Base-by-base conservation (phyloP, 768 basidiomycete genomes). In the Termitomyces titanicus region DNA sequence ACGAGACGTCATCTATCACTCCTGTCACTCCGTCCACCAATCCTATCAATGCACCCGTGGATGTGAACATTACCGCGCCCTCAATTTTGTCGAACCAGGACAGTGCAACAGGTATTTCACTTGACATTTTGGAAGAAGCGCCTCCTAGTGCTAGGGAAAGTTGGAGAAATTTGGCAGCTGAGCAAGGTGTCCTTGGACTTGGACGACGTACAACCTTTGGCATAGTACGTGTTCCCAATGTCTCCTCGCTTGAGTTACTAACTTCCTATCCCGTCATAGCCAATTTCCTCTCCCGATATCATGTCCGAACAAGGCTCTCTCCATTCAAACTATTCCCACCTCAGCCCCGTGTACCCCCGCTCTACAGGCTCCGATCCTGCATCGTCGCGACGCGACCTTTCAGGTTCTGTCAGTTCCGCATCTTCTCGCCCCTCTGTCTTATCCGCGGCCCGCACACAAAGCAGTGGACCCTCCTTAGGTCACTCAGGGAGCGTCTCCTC, bases 61-160 rank as follows among this genome's bases (percentile, higher is more conserved):
- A 50, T 50, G 45, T 53, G 20, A 53, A 39, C 17, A 17, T 46
- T 33, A 56, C 39, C 11, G 31, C 66, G 9, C 52, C 61, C 18
- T 44, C 56, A 34, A 34, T 51, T 3, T 22, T 62, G 35, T 56
- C 63, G 8, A 54, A 46, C 48, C 51, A 69, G 69, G 47, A 76
- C 68, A 58, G 66, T 61, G 51, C 64, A 9, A 50, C 68, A 37
- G 69, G 59, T 2, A 70, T 84, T 51, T 69, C 76, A 3, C 77
- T 84, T 18, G 86, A 89, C 63, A 64, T 88, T 5, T 70, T 88
- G 15, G 89, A 91, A 57, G 85, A 88, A 33, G 84, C 77, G 22
- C 88, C 89, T 8, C 88, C 89, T 3, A 64, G 65, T 53, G 82
- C 88, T 24, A 76, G 76, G 18, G 80, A 79, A 52, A 72, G 79